phyloP scores from a whole-genome alignment of 371 early-diverging fungal species.

The Apophysomyces sp. region DNA sequence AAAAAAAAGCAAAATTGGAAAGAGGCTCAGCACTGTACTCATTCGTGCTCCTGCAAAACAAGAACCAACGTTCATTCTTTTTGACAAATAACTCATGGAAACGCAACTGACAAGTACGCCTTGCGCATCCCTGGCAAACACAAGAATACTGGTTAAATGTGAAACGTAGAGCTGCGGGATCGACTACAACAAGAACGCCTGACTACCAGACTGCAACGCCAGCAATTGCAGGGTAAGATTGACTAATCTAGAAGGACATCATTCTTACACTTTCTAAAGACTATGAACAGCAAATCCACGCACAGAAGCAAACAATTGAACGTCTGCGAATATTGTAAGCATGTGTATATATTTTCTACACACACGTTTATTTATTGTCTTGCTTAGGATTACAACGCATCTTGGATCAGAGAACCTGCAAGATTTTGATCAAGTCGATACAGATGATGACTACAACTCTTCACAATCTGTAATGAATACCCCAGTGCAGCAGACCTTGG shows the following conservation, averaged over 20 bases:
- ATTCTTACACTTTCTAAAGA: background rate
- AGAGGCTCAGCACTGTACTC: no score
- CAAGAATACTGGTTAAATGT: background rate
- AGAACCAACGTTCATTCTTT: no score
- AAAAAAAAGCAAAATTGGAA: no score
- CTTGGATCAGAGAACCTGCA: background rate
- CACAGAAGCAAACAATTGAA: background rate
- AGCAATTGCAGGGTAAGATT: background rate
- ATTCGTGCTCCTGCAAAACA: no score
- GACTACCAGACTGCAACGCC: background rate
- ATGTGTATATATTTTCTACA: background rate
- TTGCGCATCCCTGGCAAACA: background rate
- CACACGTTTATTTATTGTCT: background rate
- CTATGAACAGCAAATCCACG: background rate
- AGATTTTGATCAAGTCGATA: background rate
- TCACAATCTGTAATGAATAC: background rate
- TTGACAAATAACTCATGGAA: background rate
- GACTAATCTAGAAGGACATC: background rate
- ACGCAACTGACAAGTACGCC: background rate
- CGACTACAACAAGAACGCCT: background rate
- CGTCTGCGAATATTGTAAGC: background rate
- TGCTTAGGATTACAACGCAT: background rate
- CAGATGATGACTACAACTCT: background rate
- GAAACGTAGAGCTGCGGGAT: background rate
- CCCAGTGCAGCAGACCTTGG: background rate